Percentiles rank a stretch among this genome's conserved stretches.
phyloP scores from a whole-genome alignment of 768 basidiomycete species.

The Hemileccinum impolitum region DNA sequence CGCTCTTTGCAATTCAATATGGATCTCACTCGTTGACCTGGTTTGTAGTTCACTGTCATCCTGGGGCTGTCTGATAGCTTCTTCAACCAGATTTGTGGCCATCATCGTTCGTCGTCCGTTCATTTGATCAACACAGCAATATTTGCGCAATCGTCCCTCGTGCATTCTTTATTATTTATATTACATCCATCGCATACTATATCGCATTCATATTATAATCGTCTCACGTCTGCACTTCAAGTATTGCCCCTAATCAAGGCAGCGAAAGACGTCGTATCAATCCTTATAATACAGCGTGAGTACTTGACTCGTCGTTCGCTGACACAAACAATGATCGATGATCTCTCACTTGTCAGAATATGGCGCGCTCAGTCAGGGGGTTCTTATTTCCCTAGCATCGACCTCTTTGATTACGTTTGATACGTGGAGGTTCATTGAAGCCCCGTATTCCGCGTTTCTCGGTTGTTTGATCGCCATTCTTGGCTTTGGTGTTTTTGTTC shows the following conservation, averaged over 20 bases:
- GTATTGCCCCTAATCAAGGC: slow-evolving; percentile 17
- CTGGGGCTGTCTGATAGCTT: background rate
- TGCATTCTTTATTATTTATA: slow-evolving; percentile 14
- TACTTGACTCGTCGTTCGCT: background rate
- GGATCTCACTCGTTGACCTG: slow-evolving; percentile 21
- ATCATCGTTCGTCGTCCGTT: slow-evolving; percentile 13
- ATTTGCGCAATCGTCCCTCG: slow-evolving; percentile 22
- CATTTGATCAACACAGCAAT: slow-evolving; percentile 23
- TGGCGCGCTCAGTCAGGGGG: slow-evolving; percentile 27
- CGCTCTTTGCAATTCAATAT: slow-evolving; percentile 21
- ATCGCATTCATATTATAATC: slow-evolving; percentile 2
- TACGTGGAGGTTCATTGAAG: slow-evolving; percentile 6
- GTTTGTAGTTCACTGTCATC: slow-evolving; percentile 12
- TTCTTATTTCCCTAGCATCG: slow-evolving; percentile 10
- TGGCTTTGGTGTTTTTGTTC: slow-evolving; percentile 5
- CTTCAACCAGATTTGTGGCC: slow-evolving; percentile 20
- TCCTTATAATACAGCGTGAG: slow-evolving; percentile 26
- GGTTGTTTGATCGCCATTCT: slow-evolving; percentile 17
- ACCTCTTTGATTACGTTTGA: slow-evolving; percentile 9
- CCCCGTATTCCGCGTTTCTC: slow-evolving; percentile 12
- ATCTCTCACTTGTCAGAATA: slow-evolving; percentile 23
- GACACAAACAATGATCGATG: background rate
- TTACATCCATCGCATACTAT: slow-evolving; percentile 1
- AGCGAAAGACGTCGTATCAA: slow-evolving; percentile 14
- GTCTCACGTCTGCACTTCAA: slow-evolving; percentile 9